These are phyloP conservation scores for Xenosphaeropsis pyriputrescens DNA, from an alignment of 2,329 filamentous ascomycete species.

Conservation along the genomic window DNA sequence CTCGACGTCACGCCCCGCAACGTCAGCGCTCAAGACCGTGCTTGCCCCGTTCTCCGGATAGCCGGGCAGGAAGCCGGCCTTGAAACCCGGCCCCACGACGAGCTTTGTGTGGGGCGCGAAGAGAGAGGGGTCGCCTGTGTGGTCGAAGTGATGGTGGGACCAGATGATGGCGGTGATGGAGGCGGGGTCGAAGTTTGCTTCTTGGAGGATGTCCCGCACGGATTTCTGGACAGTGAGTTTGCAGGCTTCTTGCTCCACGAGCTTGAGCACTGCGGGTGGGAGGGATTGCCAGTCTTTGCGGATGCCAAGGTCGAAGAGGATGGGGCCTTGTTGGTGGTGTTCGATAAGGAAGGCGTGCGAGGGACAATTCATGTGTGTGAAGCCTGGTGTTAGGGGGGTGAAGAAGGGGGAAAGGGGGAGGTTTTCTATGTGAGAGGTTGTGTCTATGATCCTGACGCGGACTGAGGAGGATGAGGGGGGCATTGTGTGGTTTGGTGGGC, in stretches of 20 bases:
- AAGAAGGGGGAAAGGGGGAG: too few relatives aligned
- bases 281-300: slow-evolving; percentile 28
- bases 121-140: slow-evolving; percentile 25
- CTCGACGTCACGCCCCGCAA: slow-evolving; percentile 19
- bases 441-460: slow-evolving; percentile 18
- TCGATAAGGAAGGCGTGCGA: slow-evolving; percentile 31
- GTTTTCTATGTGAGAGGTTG: slow-evolving; percentile 11
- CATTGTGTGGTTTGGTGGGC: too few relatives aligned
- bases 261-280: slow-evolving; percentile 14
- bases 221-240: slow-evolving; percentile 25
- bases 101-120: slow-evolving; percentile 26
- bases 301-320: slow-evolving; percentile 22
- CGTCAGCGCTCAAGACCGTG: slow-evolving; percentile 24
- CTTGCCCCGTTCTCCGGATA: slow-evolving; percentile 25
- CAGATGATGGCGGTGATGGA: slow-evolving; percentile 21
- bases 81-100: slow-evolving; percentile 32
- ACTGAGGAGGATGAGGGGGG: too few relatives aligned
- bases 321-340: slow-evolving; percentile 17
- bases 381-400: slow-evolving; percentile 15
- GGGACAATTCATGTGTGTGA: slow-evolving; percentile 21
- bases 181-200: slow-evolving; percentile 18
- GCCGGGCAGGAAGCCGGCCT: slow-evolving; percentile 23
- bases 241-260: slow-evolving; percentile 18
- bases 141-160: slow-evolving; percentile 24
- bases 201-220: slow-evolving; percentile 23